Conservation (phyloP, 805 yeast genomes). For the Pichia heedii region DNA sequence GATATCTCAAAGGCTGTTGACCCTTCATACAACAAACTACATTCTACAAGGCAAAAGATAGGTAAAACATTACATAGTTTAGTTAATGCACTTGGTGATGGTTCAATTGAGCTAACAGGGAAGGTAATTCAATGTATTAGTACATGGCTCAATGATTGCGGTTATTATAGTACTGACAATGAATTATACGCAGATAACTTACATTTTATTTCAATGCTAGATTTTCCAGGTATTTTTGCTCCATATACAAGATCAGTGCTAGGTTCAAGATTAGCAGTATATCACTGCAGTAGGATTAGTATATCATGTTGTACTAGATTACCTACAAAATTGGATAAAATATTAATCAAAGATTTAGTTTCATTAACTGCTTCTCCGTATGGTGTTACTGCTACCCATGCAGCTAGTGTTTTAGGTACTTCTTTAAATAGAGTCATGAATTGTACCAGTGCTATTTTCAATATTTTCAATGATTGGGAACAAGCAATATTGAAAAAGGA, state of each 20-base stretch:
- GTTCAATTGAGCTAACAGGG: constrained; percentile 55
- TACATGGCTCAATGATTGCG: constrained; percentile 44
- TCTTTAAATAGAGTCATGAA: constrained; percentile 60
- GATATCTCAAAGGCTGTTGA: constrained; percentile 22
- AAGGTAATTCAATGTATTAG: constrained; percentile 55
- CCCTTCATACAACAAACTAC: constrained; percentile 43
- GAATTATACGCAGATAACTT: constrained; percentile 23
- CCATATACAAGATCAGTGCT: constrained; percentile 71
- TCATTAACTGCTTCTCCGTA: constrained; percentile 60
- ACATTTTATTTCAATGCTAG: constrained; percentile 41
- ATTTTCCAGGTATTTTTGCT: constrained; percentile 52
- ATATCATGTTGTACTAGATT: constrained; percentile 66
- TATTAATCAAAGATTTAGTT: constrained; percentile 57
- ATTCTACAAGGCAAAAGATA: constrained; percentile 48
- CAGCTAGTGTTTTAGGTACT: constrained; percentile 57
- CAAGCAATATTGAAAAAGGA: constrained; percentile 41
- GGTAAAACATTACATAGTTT: constrained; percentile 49
- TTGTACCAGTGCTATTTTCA: constrained; percentile 43
- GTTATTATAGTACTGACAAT: constrained; percentile 21
- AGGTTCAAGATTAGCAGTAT: constrained; percentile 65
- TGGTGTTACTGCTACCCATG: constrained; percentile 56
- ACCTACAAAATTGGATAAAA: constrained; percentile 55
- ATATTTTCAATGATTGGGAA: constrained; percentile 34
- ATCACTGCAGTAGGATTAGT: constrained; percentile 65
- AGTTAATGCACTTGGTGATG: constrained; percentile 43